Base-by-base conservation (phyloP, 2,329 filamentous ascomycete genomes). In the Geosmithia putterillii region DNA sequence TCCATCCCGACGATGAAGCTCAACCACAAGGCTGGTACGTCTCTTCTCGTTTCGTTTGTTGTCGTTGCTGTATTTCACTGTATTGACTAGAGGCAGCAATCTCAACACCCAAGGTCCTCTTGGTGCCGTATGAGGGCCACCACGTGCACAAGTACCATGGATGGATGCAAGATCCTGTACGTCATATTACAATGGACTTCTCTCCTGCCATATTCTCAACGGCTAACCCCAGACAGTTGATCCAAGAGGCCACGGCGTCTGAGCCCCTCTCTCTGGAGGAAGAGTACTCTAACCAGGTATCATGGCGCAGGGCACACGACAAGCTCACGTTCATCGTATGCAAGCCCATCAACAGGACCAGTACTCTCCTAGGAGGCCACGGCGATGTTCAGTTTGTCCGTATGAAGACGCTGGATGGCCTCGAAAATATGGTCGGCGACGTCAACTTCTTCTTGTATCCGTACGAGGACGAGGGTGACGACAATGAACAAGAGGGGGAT, bases 291-390 rank as follows among this genome's bases (percentile, higher is more conserved):
- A 96, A 95, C 80, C 90, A 95, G 61, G 65, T 66, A n/a, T 86
- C 80, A 49, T 96, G 90, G 90, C 80, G 88, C 34, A 66, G 66
- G 18, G 85, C 92, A 37, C 62, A 66, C 21, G 89, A 96, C 63
- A 96, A 96, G 64, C 62, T 96, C 47, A 96, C 90, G 0, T 96
- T 95, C 53, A 95, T 96, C 57, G 63, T 85, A 43, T 95, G 87
- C 56, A 64, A 70, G 9, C 73, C 77, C 0, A 46, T 57, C 18
- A 17, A 41, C 35, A 38, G 37, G 2, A 18, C 38, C 12, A 14
- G 21, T 5, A 32, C 42, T 2, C 28, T 32, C 3, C 28, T 32
- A 3, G 28, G 28, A 4, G 39, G 47, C 6, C 40, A 43, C 3
- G 17, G 15, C 3, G 46, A 32, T 38, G 23, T 46, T 4, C 41